Evolutionary conservation across 805 yeast genomes (phyloP), one percentile per base, ranked within the genome.

Genomic region (Sungouiella thailandica): DNA sequence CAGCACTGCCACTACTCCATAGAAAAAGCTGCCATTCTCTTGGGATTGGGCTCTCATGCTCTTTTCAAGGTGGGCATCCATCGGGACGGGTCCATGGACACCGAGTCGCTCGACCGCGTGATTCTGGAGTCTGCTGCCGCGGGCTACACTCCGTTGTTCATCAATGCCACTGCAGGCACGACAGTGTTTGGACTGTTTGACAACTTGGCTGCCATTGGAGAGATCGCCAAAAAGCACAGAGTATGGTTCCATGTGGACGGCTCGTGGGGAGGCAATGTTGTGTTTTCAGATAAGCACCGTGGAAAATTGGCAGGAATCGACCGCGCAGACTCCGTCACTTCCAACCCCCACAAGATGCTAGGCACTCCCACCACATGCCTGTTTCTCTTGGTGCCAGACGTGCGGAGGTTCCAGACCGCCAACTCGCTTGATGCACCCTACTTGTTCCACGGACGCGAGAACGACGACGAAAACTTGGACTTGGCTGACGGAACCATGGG

Each of bases 401-500:
- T 76, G 28, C 51, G 73, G 16, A 56, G 68, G 4, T 82, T 86
- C 60, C 82, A 78, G 45, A 69, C 70, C 30, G 80, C 94, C 10
- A 84, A 83, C 64, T 80, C 94, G 2, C 62, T 86, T 32, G 63
- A 70, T 20, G 95, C 95, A 0, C 93, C 93, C 4, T 86, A 85
- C 52, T 60, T 85, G 27, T 85, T 84, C 70, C 95, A 85, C 51
- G 69, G 70, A 4, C 47, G 68, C 16, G 68, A 64, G 30, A 66
- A 68, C 36, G 55, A 60, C n/a, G 74, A 65, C 4, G 82, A 73
- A 17, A 77, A 74, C 55, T 82, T 65, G 50, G 95, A 85, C 46
- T 70, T 85, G 36, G 95, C 90, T 1, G 90, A 83, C 54, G 94
- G 93, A 10, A 86, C 95, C 2, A 80, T 86, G 89, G 95, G 94